phyloP scores from a whole-genome alignment of 176 grass and related monocot species.

The Carex scoparia region DNA sequence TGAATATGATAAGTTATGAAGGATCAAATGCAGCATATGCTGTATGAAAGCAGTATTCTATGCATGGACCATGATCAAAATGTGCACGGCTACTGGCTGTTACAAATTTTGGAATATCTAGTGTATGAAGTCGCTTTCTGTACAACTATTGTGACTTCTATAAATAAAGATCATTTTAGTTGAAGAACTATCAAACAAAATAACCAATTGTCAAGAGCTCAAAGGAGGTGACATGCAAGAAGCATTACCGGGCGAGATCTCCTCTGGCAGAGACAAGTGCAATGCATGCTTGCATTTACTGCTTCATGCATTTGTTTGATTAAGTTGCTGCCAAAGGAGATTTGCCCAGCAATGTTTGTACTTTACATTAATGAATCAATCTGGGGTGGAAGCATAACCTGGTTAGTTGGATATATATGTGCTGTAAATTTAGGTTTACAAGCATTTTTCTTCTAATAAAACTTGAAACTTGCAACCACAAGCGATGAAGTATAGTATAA shows the following conservation, averaged over 20 bases:
- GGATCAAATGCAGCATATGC: neutral
- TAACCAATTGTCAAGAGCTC: neutral
- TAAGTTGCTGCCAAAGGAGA: constrained; percentile 48
- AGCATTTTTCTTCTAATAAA: neutral
- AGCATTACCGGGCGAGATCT: constrained; percentile 37
- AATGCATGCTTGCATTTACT: neutral
- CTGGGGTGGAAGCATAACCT: neutral
- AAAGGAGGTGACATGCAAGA: neutral
- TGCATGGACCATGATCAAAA: neutral
- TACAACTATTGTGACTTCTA: neutral
- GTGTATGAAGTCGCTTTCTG: neutral
- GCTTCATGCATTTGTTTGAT: neutral
- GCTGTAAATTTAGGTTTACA: neutral
- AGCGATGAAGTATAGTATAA: neutral
- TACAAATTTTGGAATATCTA: neutral
- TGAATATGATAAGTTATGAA: neutral
- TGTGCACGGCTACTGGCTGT: neutral
- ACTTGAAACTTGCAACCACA: neutral
- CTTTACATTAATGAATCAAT: neutral
- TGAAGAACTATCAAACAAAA: neutral
- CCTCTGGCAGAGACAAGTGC: constrained; percentile 34
- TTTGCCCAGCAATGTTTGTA: constrained; percentile 50
- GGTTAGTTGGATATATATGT: neutral
- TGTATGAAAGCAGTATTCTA: neutral
- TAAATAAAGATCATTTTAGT: neutral